These are phyloP conservation scores for Diplotaxis tenuifolia DNA, from an alignment of 345 rosid genomes.

Conservation along the genomic window DNA sequence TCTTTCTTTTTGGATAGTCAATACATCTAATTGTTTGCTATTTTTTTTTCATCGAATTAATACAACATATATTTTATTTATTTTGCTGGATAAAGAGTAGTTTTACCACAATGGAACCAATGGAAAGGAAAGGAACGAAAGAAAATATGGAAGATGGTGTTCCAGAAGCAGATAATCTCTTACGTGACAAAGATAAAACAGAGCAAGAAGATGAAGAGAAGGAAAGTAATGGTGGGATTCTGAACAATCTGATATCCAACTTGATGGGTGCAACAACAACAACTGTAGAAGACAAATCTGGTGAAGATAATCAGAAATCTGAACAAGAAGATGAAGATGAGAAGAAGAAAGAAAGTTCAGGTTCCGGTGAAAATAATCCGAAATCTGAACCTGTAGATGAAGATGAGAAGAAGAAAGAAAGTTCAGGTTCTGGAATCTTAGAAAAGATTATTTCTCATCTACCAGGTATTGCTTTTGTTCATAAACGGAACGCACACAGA, in stretches of 20 bases:
- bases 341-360: slow-evolving; percentile 24
- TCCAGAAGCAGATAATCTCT: slow-evolving; percentile 41
- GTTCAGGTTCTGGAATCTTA: slow-evolving; percentile 42
- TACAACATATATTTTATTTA: background rate
- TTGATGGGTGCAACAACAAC: slow-evolving; percentile 2
- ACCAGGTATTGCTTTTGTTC: slow-evolving; percentile 45
- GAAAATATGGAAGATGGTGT: slow-evolving; percentile 49
- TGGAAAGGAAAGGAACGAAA: slow-evolving; percentile 1
- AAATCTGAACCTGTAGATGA: background rate
- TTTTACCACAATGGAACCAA: slow-evolving; percentile 6
- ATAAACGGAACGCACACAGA: background rate
- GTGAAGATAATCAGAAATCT: background rate
- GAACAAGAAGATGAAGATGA: slow-evolving; percentile 6
- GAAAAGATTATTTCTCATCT: slow-evolving; percentile 58
- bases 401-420: slow-evolving; percentile 24
- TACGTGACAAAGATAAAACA: slow-evolving; percentile 10
- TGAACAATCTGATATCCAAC: slow-evolving; percentile 28
- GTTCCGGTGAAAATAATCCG: slow-evolving; percentile 7
- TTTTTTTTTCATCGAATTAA: background rate
- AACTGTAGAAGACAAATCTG: slow-evolving; percentile 25
- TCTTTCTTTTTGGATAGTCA: background rate
- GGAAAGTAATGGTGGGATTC: background rate
- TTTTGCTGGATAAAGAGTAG: background rate
- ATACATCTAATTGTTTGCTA: background rate
- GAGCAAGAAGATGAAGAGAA: background rate